Base-by-base conservation (phyloP, 495 filamentous ascomycete genomes). In the Rusavskia elegans region DNA sequence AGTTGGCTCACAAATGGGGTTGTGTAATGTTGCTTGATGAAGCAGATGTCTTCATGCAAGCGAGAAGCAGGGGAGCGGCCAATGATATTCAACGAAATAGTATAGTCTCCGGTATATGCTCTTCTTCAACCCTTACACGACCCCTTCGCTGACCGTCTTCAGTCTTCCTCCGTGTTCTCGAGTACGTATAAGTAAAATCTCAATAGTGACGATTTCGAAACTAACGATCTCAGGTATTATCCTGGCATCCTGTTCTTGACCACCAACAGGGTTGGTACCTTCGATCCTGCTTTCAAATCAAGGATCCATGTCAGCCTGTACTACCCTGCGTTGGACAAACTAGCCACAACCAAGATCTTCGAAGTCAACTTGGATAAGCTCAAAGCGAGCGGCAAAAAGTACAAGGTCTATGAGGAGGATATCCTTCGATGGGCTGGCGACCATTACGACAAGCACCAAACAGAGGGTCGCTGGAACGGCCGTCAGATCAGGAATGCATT, bases 31-130 rank as follows among this genome's bases (percentile, higher is more conserved):
- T 78, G 0, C 68, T 84, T 3, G 81, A 84, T 48, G 80, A 84
- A 61, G 78, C 76, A 44, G 81, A 84, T 45, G 76, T 82, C 20
- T 81, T 82, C 66, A 66, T 83, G 76, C 80, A 63, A 59, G n/a
- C n/a, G n/a, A n/a, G n/a, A n/a, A n/a, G n/a, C n/a, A n/a, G n/a
- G n/a, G n/a, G n/a, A n/a, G n/a, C n/a, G n/a, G n/a, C n/a, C n/a
- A n/a, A 64, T 23, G 72, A 78, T 38, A 66, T 81, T 3, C 61
- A 68, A 48, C 64, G 75, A 30, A 79, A 79, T 60, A 65, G 66
- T 41, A 65, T 80, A 1, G 76, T 80, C 2, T 70, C 72, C 1
- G 45, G 40, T 55, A 46, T n/a, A n/a, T n/a, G n/a, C n/a, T n/a
- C n/a, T n/a, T n/a, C n/a, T n/a, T n/a, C n/a, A n/a, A n/a, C n/a